A percentile compares a stretch with the other conserved stretches of the same genome.
phyloP scores from a whole-genome alignment of 169 alveolate species.

The Perkinsus olseni region DNA sequence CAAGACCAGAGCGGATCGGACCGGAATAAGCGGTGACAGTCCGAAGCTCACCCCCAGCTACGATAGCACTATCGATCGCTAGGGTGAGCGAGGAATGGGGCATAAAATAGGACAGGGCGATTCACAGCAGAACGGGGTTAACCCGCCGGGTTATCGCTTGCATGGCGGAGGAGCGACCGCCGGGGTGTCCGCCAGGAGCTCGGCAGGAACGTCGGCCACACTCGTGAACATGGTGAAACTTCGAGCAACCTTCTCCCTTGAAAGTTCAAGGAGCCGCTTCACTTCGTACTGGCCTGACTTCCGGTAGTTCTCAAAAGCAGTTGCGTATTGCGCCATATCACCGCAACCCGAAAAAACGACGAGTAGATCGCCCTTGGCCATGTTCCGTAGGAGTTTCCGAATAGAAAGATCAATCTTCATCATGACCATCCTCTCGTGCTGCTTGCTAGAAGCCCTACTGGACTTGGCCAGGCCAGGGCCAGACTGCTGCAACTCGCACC shows the following conservation, averaged over 20 bases:
- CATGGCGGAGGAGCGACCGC: not conserved
- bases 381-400: not conserved
- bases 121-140: too few species aligned
- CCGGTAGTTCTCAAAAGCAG: not conserved
- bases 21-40: too few species aligned
- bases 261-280: not conserved
- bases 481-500: not conserved
- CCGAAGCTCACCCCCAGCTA: too few species aligned
- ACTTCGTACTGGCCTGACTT: not conserved
- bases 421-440: not conserved
- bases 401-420: constrained; percentile 10
- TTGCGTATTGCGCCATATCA: constrained; percentile 15
- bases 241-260: not conserved
- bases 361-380: constrained; percentile 16
- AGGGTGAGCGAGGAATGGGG: too few species aligned
- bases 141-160: too few species aligned
- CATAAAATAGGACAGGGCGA: too few species aligned
- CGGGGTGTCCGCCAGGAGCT: not conserved
- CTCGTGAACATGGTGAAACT: not conserved
- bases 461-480: not conserved
- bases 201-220: not conserved
- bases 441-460: not conserved
- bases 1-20: too few species aligned
- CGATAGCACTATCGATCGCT: too few species aligned
- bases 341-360: constrained; percentile 25